Conservation (phyloP, 441 rosid species). For the Pelargonium cotyledonis region DNA sequence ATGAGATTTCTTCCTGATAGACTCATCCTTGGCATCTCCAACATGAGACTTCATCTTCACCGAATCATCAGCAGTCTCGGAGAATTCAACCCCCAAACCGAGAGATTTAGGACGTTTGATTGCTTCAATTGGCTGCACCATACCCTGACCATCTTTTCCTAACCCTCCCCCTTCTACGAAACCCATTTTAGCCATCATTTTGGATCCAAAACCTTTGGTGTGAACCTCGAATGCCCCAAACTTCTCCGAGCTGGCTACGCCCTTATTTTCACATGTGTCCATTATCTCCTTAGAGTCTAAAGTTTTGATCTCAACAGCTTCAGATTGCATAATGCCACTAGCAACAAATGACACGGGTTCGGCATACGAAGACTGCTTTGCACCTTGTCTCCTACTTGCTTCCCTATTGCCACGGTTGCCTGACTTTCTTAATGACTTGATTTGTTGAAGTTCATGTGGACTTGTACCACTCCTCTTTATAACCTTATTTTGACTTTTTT, state of each 20-base stretch:
- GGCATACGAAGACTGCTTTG: too few relatives aligned
- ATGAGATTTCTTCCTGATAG: not conserved
- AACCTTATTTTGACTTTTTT: too few relatives aligned
- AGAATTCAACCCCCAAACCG: conserved; percentile 66
- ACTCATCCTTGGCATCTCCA: not conserved
- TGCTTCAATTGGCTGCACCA: conserved; percentile 70
- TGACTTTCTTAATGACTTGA: not conserved
- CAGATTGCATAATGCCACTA: conserved; percentile 55
- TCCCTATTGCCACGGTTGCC: too few relatives aligned
- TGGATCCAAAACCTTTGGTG: conserved; percentile 92
- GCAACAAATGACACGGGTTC: conserved; percentile 41
- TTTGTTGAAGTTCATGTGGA: too few relatives aligned
- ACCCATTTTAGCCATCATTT: conserved; percentile 98
- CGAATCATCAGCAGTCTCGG: conserved; percentile 29
- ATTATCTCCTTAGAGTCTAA: conserved; percentile 25
- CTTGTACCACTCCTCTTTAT: too few relatives aligned
- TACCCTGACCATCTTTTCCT: conserved; percentile 84
- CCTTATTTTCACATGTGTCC: conserved; percentile 31
- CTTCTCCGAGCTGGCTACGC: conserved; percentile 26
- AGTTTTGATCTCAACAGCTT: conserved; percentile 24
- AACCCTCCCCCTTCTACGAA: conserved; percentile 74
- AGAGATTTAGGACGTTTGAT: conserved; percentile 80
- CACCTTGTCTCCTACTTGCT: too few relatives aligned
- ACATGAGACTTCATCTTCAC: conserved; percentile 20
- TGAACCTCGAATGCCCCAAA: conserved; percentile 80